Base-by-base conservation (phyloP, 2,329 filamentous ascomycete species). In the Aspergillus puulaauensis region DNA sequence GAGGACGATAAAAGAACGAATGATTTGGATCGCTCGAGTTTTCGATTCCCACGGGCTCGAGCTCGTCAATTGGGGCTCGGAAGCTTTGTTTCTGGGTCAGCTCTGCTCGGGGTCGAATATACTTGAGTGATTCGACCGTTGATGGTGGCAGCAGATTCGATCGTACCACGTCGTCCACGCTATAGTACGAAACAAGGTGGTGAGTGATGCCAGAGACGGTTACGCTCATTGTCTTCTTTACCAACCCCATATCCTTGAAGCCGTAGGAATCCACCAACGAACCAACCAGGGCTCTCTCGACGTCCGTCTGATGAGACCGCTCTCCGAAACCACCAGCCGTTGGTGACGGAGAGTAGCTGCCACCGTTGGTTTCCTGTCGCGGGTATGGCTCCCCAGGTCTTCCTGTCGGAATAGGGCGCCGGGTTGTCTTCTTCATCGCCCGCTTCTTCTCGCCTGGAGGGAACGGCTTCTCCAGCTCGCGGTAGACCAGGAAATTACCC, bases 221-320 rank as follows among this genome's bases (percentile, higher is more conserved):
- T 40, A 96, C 85, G 66, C 89, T 93, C 74, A 96, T 92, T 0
- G 92, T 96, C 80, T 96, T 96, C 82, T 97, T 97, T 61, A 96
- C 85, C 41, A 97, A 77, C 0, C 93, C 92, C 1, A 86, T 84
- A 14, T 86, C 80, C 68, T 95, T 95, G 82, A 96, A 96, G 33
- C 87, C 86, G 67, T 96, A 96, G 0, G 89, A 92, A 74, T 96
- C 92, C n/a, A 93, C 85, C 12, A 96, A 80, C 1, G 91, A 96
- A 6, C 92, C 93, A 45, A 95, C 86, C 53, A 93, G 77, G 24
- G 83, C 81, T 35, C 86, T 80, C 66, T 88, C 76, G 24, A 78
- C 67, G 57, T 81, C 79, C 5, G 76, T 73, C 59, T 79, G 74
- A 33, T 74, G 70, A 41, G 73, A 64, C 47, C 77, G 70, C 23